Evolutionary conservation across 106 monocot genomes (phyloP).

Genomic region (Phalaenopsis equestris): DNA sequence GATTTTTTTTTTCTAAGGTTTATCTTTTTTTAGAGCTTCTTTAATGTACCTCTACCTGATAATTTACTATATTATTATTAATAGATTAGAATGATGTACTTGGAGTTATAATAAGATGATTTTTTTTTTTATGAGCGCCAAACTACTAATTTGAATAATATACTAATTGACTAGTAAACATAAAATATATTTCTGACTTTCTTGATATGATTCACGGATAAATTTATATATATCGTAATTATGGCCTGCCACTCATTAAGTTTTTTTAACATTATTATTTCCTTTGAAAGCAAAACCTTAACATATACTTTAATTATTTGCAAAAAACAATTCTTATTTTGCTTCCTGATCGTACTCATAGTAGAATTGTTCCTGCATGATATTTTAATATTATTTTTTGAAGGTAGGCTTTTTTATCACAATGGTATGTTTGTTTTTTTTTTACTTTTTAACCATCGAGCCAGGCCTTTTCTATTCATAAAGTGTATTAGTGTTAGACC

Average conservation of each 20-base stretch:
- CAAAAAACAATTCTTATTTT: neutral
- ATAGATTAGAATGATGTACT: neutral
- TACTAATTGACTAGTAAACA: neutral
- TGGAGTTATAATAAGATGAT: neutral
- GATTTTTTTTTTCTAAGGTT: neutral
- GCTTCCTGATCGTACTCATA: neutral
- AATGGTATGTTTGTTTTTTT: neutral
- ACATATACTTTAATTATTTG: neutral
- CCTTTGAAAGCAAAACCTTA: neutral
- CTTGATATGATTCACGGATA: neutral
- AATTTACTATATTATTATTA: neutral
- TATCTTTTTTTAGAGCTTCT: neutral
- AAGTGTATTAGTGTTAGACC: neutral
- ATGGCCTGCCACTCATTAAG: neutral
- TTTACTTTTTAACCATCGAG: neutral
- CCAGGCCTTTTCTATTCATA: neutral
- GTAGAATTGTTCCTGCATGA: neutral
- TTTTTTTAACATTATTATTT: neutral
- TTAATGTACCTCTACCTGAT: neutral
- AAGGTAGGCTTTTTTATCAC: neutral
- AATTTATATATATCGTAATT: neutral
- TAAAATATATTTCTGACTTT: neutral
- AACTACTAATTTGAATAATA: too few species aligned
- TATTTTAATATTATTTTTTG: neutral
- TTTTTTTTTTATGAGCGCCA: too few species aligned